Percentiles rank a stretch among this genome's conserved stretches.
Evolutionary conservation across 1,284 basidiomycete species (phyloP).

Genomic region (Cutaneotrichosporon cavernicola): DNA sequence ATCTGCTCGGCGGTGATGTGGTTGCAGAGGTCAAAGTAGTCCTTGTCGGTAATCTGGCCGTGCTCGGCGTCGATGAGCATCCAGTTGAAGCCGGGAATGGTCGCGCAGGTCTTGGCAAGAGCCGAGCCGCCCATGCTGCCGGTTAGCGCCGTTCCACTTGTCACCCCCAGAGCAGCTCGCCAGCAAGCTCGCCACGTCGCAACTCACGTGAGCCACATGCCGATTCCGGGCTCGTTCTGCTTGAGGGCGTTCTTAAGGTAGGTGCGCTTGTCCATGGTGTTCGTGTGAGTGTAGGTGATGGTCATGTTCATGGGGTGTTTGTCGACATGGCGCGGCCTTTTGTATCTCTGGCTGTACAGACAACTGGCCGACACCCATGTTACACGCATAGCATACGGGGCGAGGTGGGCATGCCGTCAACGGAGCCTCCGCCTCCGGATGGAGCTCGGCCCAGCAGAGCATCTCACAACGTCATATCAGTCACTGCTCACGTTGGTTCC

Average conservation of each 20-base stretch:
- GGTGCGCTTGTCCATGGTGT: constrained; percentile 19
- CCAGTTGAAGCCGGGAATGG: constrained; percentile 32
- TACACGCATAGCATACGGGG: not conserved
- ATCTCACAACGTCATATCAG: not conserved
- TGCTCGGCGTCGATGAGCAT: constrained; percentile 34
- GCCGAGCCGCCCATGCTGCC: constrained; percentile 12
- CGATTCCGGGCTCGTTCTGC: constrained; percentile 15
- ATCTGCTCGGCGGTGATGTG: constrained; percentile 26
- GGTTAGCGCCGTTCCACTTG: not conserved
- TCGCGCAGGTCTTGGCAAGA: constrained; percentile 24
- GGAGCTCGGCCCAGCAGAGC: not conserved
- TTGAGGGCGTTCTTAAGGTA: constrained; percentile 21
- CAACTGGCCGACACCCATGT: not conserved
- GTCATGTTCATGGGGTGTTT: not conserved
- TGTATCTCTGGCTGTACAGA: not conserved
- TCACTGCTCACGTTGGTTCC: not conserved
- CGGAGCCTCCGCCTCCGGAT: constrained; percentile 1
- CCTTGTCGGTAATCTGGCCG: constrained; percentile 30
- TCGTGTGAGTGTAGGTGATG: not conserved
- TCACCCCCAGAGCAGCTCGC: not conserved
- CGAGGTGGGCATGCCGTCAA: not conserved
- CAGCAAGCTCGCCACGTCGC: not conserved
- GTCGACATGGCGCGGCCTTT: not conserved
- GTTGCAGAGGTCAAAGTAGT: constrained; percentile 24
- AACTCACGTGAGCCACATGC: constrained; percentile 22